Base-by-base conservation (phyloP, 306 rosid genomes). In the Comarum palustre region DNA sequence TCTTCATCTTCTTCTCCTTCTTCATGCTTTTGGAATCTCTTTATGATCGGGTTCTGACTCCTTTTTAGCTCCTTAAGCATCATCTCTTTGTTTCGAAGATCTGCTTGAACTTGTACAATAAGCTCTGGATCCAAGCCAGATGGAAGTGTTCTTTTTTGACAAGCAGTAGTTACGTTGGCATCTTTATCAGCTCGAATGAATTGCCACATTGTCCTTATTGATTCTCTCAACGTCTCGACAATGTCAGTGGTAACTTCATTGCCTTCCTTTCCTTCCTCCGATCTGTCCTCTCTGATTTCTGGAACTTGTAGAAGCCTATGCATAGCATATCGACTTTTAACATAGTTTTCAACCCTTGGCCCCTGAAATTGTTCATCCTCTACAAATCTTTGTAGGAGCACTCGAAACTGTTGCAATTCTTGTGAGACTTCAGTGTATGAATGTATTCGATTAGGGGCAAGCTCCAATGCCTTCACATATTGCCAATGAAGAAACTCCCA, bases 401-500 rank as follows among this genome's bases (percentile, higher is more conserved):
- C 98, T 84, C 87, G 89, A 52, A 93, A 87, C 50, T 87, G 93
- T 75, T 90, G 92, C 69, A 90, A 89, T 57, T 93, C 91, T 22
- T 77, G 89, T 6, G 98, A 93, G 42, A 86, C 89, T 79, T 63
- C 79, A 27, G 87, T 89, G 79, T 83, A 93, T 19, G 83, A 75
- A 41, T 76, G 73, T 45, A 55, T 32, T 16, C 55, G 77, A 65
- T 73, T 73, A 3, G 82, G 75, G 29, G 74, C 80, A 31, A 69
- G 54, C 8, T 81, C 86, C 20, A 79, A 55, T 38, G 90, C 87
- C 82, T 95, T 88, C 51, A 64, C 86, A 78, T 88, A 90, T 65
- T 87, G 96, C 97, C 99, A 95, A 36, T 84, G 86, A n/a, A 95
- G 84, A 39, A 95, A 83, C 68, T 95, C 99, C 99, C 97, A 95